Evolutionary conservation across 495 filamentous ascomycete species (phyloP).

Genomic region (Penicillium tannophilum): DNA sequence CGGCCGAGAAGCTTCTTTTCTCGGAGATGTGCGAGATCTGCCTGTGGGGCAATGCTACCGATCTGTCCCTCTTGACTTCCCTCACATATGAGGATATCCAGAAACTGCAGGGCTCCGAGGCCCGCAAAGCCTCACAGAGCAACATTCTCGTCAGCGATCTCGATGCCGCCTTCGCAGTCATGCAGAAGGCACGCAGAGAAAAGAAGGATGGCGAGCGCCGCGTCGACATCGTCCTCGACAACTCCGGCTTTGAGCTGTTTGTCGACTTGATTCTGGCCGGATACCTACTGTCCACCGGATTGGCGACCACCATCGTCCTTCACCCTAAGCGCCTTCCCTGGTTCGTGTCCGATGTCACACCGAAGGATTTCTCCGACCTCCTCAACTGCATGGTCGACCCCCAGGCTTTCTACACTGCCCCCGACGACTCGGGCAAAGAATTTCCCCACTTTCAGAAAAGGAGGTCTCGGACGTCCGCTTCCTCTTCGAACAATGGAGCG

Average conservation of each 20-base stretch:
- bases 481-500: slow-evolving; percentile 79
- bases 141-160: slow-evolving; percentile 91
- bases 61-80: slow-evolving; percentile 85
- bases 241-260: slow-evolving; percentile 94
- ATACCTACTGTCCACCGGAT: slow-evolving; percentile 76
- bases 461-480: slow-evolving; percentile 70
- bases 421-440: slow-evolving; percentile 66
- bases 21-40: slow-evolving; percentile 96
- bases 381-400: slow-evolving; percentile 76
- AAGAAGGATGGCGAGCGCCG: slow-evolving; percentile 60
- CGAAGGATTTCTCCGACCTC: slow-evolving; percentile 78
- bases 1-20: slow-evolving; percentile 78
- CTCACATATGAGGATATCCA: slow-evolving; percentile 96
- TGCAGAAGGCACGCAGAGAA: slow-evolving; percentile 60
- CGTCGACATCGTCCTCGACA: slow-evolving; percentile 93
- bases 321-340: slow-evolving; percentile 94
- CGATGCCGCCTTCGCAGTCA: slow-evolving; percentile 65
- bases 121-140: slow-evolving; percentile 78
- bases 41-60: slow-evolving; percentile 97
- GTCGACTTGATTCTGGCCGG: slow-evolving; percentile 91
- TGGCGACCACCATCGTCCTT: slow-evolving; percentile 86
- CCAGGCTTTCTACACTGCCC: slow-evolving; percentile 71
- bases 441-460: slow-evolving; percentile 60
- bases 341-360: slow-evolving; percentile 96
- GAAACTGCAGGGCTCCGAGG: slow-evolving; percentile 86